phyloP scores from a whole-genome alignment of 2,329 filamentous ascomycete species.

The Botryotinia globosa region DNA sequence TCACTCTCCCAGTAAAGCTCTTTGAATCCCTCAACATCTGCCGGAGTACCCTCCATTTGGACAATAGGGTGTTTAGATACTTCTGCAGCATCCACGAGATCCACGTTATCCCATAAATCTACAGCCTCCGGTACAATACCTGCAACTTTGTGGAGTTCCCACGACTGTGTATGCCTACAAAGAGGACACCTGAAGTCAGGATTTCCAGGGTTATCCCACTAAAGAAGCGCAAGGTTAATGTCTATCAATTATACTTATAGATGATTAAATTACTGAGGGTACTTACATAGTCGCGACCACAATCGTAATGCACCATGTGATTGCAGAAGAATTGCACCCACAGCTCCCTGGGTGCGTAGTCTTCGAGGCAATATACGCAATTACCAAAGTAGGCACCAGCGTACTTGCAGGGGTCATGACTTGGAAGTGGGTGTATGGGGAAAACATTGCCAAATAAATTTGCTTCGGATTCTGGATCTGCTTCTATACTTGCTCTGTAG shows the following conservation, averaged over 20 bases:
- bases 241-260: background rate
- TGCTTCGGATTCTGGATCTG: constrained; percentile 5
- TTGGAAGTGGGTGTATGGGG: constrained; percentile 9
- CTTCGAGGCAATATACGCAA: constrained; percentile 22
- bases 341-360: background rate
- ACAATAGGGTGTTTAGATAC: background rate
- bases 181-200: constrained; percentile 18
- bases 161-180: constrained; percentile 14
- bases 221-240: background rate
- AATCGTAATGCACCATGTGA: constrained; percentile 25
- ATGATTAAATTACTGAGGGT: background rate
- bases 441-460: constrained; percentile 10
- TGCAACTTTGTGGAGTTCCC: constrained; percentile 9
- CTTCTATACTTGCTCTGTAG: background rate
- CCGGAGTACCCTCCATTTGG: background rate
- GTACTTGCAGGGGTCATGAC: background rate
- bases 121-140: constrained; percentile 21
- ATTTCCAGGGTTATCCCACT: constrained; percentile 21
- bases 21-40: background rate
- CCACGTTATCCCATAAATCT: constrained; percentile 25
- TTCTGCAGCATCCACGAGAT: background rate
- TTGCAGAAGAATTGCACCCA: constrained; percentile 25
- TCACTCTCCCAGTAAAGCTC: constrained; percentile 9
- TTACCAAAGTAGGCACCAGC: background rate
- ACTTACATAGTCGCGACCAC: constrained; percentile 15